Percentiles rank a stretch among this genome's conserved stretches.
Evolutionary conservation across 176 grass and related monocot species (phyloP).

Genomic region (Dendrocalamus sinicus): DNA sequence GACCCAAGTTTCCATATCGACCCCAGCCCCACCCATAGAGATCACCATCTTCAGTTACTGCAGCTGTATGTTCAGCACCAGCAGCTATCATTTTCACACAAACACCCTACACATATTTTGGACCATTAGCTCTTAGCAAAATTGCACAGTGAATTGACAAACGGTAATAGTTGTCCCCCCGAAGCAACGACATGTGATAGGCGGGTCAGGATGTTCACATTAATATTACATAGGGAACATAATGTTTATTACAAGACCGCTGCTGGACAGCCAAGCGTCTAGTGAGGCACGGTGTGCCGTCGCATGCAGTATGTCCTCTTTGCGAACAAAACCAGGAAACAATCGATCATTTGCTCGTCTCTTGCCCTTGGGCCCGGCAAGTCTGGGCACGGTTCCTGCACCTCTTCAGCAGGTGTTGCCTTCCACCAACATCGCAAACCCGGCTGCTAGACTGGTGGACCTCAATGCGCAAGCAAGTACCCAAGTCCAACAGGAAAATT

Average conservation of each 20-base stretch:
- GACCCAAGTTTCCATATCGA: slow-evolving; percentile 94
- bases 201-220: slow-evolving; percentile 19
- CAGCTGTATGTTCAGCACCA: slow-evolving; percentile 95
- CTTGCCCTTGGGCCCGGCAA: no score
- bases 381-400: no score
- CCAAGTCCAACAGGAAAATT: no score
- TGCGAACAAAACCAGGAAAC: no score
- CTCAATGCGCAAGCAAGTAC: no score
- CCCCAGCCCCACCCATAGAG: slow-evolving; percentile 99
- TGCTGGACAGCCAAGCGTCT: no score
- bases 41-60: slow-evolving; percentile 96
- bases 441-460: no score
- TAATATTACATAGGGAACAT: slow-evolving; percentile 13
- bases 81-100: slow-evolving; percentile 97
- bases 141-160: not conserved
- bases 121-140: slow-evolving; percentile 44
- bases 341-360: no score
- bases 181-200: slow-evolving; percentile 25
- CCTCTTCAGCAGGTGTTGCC: no score
- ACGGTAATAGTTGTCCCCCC: not conserved
- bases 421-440: no score
- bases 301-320: no score
- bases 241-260: not conserved
- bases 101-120: slow-evolving; percentile 63
- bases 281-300: no score